These are phyloP conservation scores for Durio zibethinus DNA, from an alignment of 345 rosid species.

Conservation along the genomic window DNA sequence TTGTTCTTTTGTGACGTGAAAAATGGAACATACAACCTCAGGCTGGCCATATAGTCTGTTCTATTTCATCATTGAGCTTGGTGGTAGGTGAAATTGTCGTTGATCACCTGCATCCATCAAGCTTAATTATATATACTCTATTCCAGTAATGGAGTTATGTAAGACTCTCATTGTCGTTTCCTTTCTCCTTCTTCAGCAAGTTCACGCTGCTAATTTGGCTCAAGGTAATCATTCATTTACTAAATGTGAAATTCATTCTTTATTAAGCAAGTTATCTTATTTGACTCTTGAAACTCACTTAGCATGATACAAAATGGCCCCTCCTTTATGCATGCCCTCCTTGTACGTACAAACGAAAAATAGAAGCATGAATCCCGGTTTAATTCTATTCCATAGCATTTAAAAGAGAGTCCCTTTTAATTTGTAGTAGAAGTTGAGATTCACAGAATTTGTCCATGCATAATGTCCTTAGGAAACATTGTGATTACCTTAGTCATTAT, in stretches of 20 bases:
- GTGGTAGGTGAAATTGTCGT: neutral
- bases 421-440: neutral
- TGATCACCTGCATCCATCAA: neutral
- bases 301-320: neutral
- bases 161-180: neutral
- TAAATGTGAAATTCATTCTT: neutral
- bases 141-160: neutral
- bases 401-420: neutral
- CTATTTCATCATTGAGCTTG: neutral
- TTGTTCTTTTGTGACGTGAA: neutral
- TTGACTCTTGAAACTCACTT: neutral
- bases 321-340: neutral
- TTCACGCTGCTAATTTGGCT: neutral
- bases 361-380: neutral
- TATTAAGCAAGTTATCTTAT: neutral
- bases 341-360: neutral
- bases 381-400: neutral
- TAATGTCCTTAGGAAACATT: neutral
- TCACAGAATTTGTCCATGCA: neutral
- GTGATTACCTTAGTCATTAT: neutral
- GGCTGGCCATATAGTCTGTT: neutral
- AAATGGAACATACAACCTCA: neutral
- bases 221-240: neutral
- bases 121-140: neutral
- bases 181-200: neutral